Conservation (phyloP, 306 rosid genomes). For the Glycine latifolia region DNA sequence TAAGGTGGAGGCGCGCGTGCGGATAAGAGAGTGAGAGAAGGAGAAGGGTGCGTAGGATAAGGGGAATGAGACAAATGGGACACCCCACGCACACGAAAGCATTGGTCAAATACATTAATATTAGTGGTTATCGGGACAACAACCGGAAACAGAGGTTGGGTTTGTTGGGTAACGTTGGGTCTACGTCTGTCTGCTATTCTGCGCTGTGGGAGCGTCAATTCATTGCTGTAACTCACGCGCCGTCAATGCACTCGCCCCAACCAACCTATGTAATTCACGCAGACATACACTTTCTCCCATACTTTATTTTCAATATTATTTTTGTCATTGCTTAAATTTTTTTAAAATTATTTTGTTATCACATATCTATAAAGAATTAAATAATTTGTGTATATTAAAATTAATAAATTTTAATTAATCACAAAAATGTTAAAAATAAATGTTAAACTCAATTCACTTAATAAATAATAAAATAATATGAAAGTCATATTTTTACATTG, state of each 20-base stretch:
- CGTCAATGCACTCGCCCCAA: not conserved
- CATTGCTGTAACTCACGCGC: slow-evolving; percentile 35
- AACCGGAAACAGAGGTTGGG: slow-evolving; percentile 32
- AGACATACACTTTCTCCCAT: no score
- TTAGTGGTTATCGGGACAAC: slow-evolving; percentile 38
- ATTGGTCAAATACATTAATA: slow-evolving; percentile 42
- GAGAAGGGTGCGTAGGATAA: slow-evolving; percentile 43
- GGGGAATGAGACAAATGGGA: slow-evolving; percentile 45
- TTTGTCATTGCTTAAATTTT: no score
- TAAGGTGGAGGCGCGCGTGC: slow-evolving; percentile 34
- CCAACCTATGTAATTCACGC: not conserved
- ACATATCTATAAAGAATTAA: no score
- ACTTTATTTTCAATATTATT: not conserved
- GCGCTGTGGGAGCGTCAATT: slow-evolving; percentile 43
- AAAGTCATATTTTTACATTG: no score
- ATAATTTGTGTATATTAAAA: no score
- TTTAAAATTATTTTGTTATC: no score
- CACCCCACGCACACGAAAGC: slow-evolving; percentile 49
- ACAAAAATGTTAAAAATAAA: no score
- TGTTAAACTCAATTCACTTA: no score
- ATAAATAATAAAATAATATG: no score
- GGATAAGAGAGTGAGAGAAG: not conserved
- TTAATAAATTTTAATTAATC: no score
- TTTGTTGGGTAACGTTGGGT: slow-evolving; percentile 55
- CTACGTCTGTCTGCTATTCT: slow-evolving; percentile 58